Base-by-base conservation (phyloP, 495 filamentous ascomycete species). In the Arthonia radiata region DNA sequence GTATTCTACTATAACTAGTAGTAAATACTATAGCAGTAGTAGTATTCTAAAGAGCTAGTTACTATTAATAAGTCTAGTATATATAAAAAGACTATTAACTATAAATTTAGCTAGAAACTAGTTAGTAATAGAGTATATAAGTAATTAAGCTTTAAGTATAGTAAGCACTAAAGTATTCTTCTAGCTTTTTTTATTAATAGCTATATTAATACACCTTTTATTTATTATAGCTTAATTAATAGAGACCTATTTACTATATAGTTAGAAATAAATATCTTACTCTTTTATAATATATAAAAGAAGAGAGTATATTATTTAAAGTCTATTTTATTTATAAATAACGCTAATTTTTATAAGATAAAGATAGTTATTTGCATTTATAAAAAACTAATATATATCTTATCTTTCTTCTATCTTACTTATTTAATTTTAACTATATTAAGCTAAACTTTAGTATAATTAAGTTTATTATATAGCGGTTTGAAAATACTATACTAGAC, bases 71-170 rank as follows among this genome's bases (percentile, higher is more conserved):
- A n/a, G n/a, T n/a, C n/a, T n/a, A n/a, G n/a, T n/a, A n/a, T n/a
- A n/a, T n/a, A n/a, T n/a, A n/a, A n/a, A n/a, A n/a, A n/a, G n/a
- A n/a, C n/a, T n/a, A n/a, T n/a, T n/a, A n/a, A n/a, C n/a, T n/a
- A n/a, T n/a, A n/a, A n/a, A n/a, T n/a, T n/a, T n/a, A n/a, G n/a
- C n/a, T n/a, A n/a, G n/a, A n/a, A n/a, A n/a, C n/a, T n/a, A n/a
- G n/a, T n/a, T n/a, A n/a, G n/a, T n/a, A n/a, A n/a, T n/a, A n/a
- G n/a, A n/a, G n/a, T n/a, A n/a, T n/a, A n/a, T n/a, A n/a, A n/a
- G n/a, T n/a, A n/a, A n/a, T n/a, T n/a, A n/a, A n/a, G n/a, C n/a
- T 22, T 22, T 22, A 22, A 11, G 11, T 22, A 22, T 22, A 22
- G 7, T 22, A n/a, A n/a, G n/a, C n/a, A n/a, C n/a, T n/a, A n/a